Percentiles rank a stretch among this genome's conserved stretches.
Conservation (phyloP, 2,329 filamentous ascomycete species). For the Moelleriella libera region DNA sequence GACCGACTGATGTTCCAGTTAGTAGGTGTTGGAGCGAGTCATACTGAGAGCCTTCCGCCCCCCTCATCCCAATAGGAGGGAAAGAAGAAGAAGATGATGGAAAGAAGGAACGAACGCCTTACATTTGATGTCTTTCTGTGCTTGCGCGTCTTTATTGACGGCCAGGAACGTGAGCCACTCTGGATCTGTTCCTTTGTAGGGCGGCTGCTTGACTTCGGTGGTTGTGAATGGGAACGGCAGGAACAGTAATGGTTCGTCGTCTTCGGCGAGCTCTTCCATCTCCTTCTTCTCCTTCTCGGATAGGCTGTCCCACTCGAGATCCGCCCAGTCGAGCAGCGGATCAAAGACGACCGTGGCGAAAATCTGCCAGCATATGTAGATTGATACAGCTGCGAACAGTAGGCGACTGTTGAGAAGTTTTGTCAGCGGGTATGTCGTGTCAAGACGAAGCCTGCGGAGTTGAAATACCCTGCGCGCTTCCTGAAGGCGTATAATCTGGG, state of each 20-base stretch:
- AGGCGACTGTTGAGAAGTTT: conserved; percentile 9
- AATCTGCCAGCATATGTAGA: conserved; percentile 25
- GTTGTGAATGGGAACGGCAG: conserved; percentile 49
- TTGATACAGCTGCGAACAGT: conserved; percentile 16
- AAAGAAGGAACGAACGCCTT: conserved; percentile 8
- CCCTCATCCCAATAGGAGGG: not conserved
- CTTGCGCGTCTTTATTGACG: conserved; percentile 37
- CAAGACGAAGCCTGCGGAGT: not conserved
- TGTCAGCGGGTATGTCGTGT: not conserved
- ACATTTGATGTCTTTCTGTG: conserved; percentile 33
- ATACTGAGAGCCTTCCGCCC: not conserved
- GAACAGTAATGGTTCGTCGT: conserved; percentile 33
- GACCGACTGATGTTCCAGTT: conserved; percentile 11
- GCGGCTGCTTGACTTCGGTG: conserved; percentile 28
- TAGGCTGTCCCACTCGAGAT: conserved; percentile 26
- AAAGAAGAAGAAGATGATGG: not conserved
- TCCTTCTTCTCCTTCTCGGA: conserved; percentile 28
- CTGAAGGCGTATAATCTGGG: conserved; percentile 1
- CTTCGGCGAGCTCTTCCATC: conserved; percentile 24
- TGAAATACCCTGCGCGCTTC: conserved; percentile 2
- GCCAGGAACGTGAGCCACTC: conserved; percentile 49
- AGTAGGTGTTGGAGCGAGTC: not conserved
- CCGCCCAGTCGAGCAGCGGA: conserved; percentile 26
- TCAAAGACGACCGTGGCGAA: conserved; percentile 32
- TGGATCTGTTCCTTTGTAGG: conserved; percentile 42